Conservation (phyloP, 1,284 basidiomycete species). For the Ceratobasidium papillatum region DNA sequence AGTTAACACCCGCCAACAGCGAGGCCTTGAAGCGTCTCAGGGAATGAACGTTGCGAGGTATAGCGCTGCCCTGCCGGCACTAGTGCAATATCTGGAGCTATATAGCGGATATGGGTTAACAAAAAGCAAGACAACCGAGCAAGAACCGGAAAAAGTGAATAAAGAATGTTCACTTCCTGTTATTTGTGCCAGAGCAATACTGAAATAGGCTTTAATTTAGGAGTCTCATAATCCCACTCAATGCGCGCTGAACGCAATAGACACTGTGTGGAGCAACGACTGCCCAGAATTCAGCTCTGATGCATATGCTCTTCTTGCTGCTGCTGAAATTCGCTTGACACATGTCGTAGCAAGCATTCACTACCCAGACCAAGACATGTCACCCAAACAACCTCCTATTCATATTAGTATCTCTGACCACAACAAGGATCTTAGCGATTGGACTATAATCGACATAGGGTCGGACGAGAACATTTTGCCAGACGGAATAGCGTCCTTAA, state of each 20-base stretch:
- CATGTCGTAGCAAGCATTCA: not conserved
- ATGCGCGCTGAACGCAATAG: not conserved
- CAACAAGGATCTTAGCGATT: not conserved
- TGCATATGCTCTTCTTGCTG: conserved; percentile 4
- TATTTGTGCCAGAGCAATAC: not conserved
- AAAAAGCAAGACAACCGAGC: not conserved
- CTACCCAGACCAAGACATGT: not conserved
- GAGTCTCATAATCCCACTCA: not conserved
- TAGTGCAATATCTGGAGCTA: not conserved
- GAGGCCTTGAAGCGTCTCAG: not conserved
- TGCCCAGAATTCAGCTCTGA: conserved; percentile 8
- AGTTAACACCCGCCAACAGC: not conserved
- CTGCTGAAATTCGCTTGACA: conserved; percentile 12
- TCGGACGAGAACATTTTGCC: not conserved
- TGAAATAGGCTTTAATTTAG: not conserved
- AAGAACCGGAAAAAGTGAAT: not conserved
- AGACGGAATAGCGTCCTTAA: not conserved
- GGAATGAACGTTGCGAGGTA: conserved; percentile 11
- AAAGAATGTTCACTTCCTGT: too few species aligned
- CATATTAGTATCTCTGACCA: not conserved
- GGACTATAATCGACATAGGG: not conserved
- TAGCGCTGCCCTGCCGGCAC: not conserved
- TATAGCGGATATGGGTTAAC: not conserved
- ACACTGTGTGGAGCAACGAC: conserved; percentile 1
- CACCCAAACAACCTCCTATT: not conserved